phyloP scores from a whole-genome alignment of 306 rosid genomes.

The Quillaja saponaria region DNA sequence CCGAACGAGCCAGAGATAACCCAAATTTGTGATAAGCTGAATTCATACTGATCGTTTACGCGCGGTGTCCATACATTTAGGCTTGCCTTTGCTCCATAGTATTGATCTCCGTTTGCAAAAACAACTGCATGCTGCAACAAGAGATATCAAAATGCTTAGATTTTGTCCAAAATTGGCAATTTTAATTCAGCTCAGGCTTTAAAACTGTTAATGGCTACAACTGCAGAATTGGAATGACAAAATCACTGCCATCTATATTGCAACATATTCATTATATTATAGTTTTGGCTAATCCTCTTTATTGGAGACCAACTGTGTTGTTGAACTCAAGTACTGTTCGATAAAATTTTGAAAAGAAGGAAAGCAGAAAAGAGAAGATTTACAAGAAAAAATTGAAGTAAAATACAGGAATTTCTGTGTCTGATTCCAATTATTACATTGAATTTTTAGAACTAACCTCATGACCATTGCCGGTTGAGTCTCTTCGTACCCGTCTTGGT shows the following conservation, averaged over 20 bases:
- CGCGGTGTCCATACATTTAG: slow-evolving; percentile 88
- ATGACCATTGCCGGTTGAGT: slow-evolving; percentile 69
- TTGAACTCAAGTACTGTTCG: slow-evolving; percentile 15
- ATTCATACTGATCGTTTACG: slow-evolving; percentile 75
- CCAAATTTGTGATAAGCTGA: slow-evolving; percentile 97
- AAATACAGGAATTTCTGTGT: background rate
- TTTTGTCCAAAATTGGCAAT: slow-evolving; percentile 1
- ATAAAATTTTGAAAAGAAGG: slow-evolving; percentile 24
- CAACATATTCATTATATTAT: too few species aligned
- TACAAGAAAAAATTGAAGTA: background rate
- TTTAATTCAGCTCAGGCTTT: background rate
- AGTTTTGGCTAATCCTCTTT: too few species aligned
- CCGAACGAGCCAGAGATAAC: slow-evolving; percentile 94
- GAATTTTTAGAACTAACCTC: background rate
- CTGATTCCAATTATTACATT: too few species aligned
- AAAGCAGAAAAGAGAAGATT: background rate
- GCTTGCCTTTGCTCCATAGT: slow-evolving; percentile 92
- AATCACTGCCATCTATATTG: too few species aligned
- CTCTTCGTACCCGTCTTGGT: slow-evolving; percentile 54
- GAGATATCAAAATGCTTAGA: slow-evolving; percentile 5
- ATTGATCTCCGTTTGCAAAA: slow-evolving; percentile 90
- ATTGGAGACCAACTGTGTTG: too few species aligned
- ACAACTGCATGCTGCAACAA: slow-evolving; percentile 88
- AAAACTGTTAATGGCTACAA: slow-evolving; percentile 2
- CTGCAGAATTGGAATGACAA: background rate